Conservation (phyloP, 2,329 filamentous ascomycete species). For the Fusarium buharicum region DNA sequence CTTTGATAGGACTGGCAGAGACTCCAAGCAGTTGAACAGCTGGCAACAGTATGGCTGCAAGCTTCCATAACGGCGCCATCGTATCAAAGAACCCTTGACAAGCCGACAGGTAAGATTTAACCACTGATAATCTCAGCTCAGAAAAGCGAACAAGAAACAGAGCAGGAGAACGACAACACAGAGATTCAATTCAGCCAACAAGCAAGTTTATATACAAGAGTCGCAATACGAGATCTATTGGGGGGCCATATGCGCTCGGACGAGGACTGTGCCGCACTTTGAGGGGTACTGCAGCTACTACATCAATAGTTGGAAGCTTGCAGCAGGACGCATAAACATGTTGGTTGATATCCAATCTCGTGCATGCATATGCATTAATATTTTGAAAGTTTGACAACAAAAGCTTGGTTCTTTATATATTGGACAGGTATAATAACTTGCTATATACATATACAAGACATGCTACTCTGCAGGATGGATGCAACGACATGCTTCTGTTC, state of each 20-base stretch:
- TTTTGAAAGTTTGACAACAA: too few relatives aligned
- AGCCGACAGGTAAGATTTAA: not conserved
- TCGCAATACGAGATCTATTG: not conserved
- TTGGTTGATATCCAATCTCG: too few relatives aligned
- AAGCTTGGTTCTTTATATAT: too few relatives aligned
- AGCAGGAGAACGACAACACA: not conserved
- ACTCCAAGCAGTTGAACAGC: not conserved
- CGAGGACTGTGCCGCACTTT: not conserved
- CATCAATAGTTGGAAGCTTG: not conserved
- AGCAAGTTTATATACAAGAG: not conserved
- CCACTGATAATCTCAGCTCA: not conserved
- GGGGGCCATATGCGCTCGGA: not conserved
- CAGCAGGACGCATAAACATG: too few relatives aligned
- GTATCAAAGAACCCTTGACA: not conserved
- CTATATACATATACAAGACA: too few relatives aligned
- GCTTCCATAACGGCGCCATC: not conserved
- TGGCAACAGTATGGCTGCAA: not conserved
- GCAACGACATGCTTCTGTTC: too few relatives aligned
- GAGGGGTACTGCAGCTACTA: not conserved
- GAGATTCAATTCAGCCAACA: not conserved
- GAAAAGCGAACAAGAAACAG: not conserved
- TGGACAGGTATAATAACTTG: too few relatives aligned
- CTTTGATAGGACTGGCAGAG: not conserved
- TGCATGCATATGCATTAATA: too few relatives aligned
- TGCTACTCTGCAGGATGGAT: too few relatives aligned